Evolutionary conservation across 176 grass and related monocot genomes (phyloP).

Genomic region (Eragrostis nindensis): DNA sequence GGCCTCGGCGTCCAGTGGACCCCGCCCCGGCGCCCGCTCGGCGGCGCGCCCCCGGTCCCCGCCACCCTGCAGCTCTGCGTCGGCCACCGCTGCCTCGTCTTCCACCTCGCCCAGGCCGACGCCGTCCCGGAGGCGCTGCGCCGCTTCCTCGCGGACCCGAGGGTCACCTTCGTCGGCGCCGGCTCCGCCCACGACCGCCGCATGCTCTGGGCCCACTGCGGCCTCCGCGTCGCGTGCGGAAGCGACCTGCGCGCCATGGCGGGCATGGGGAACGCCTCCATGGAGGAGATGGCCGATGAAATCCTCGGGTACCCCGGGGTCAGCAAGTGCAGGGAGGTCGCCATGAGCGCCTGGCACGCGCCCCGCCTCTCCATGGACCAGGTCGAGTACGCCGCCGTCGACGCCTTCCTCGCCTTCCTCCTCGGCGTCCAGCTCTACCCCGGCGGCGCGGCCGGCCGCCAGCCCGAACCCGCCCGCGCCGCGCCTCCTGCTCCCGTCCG

Average conservation of each 20-base stretch:
- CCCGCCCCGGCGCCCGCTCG: neutral
- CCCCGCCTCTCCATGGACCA: conserved; percentile 25
- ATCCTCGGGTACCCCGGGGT: conserved; percentile 44
- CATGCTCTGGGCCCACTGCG: conserved; percentile 35
- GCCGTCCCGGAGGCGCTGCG: neutral
- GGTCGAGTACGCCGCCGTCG: conserved; percentile 47
- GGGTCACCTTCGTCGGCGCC: conserved; percentile 47
- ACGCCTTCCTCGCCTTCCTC: conserved; percentile 54
- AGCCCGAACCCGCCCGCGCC: neutral
- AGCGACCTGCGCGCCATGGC: conserved; percentile 13
- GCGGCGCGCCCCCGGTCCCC: neutral
- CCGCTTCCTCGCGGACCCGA: conserved; percentile 39
- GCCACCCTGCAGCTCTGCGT: conserved; percentile 55
- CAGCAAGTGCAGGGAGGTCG: neutral
- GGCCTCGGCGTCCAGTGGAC: conserved; percentile 55
- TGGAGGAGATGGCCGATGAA: conserved; percentile 35
- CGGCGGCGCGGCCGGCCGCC: neutral
- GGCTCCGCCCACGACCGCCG: neutral
- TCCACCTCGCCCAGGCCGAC: conserved; percentile 38
- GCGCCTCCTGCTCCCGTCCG: neutral
- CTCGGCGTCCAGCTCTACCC: conserved; percentile 39
- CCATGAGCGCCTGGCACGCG: conserved; percentile 44
- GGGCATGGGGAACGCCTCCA: conserved; percentile 45
- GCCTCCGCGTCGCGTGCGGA: neutral
- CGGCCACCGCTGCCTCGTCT: conserved; percentile 46